These are phyloP conservation scores for Colletotrichum cereale DNA, from an alignment of 2,329 filamentous ascomycete genomes.

Conservation along the genomic window DNA sequence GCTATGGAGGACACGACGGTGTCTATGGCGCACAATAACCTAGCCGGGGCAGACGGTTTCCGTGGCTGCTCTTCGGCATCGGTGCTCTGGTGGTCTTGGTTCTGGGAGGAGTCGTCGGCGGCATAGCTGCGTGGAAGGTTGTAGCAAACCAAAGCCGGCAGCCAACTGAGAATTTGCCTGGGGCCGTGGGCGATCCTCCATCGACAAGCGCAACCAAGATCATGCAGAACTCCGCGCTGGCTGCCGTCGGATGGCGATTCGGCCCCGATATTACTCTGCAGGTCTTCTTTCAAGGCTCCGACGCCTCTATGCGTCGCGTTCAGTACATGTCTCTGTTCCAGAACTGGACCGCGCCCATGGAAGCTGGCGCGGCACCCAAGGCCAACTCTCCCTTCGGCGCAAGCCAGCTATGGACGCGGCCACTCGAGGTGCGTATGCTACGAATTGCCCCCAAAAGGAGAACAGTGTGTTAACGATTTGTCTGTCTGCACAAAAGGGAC, in stretches of 20 bases:
- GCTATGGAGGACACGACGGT: too few species aligned
- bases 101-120: slow-evolving; percentile 27
- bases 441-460: background rate
- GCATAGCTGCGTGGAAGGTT: slow-evolving; percentile 32
- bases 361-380: slow-evolving; percentile 26
- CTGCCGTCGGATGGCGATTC: slow-evolving; percentile 28
- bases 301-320: slow-evolving; percentile 11
- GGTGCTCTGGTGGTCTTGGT: slow-evolving; percentile 5
- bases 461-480: background rate
- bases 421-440: background rate
- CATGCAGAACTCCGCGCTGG: slow-evolving; percentile 26
- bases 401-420: slow-evolving; percentile 10
- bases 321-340: slow-evolving; percentile 24
- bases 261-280: slow-evolving; percentile 24
- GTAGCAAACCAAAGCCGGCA: background rate
- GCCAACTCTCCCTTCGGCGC: slow-evolving; percentile 25
- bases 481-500: background rate
- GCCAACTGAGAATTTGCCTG: background rate
- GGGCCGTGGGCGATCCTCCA: background rate
- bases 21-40: too few species aligned
- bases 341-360: slow-evolving; percentile 24
- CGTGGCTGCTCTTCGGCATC: too few species aligned
- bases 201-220: slow-evolving; percentile 28
- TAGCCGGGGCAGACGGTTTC: too few species aligned
- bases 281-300: slow-evolving; percentile 32